Evolutionary conservation across 2,329 filamentous ascomycete species (phyloP).

Genomic region (Colletotrichum kahawae): DNA sequence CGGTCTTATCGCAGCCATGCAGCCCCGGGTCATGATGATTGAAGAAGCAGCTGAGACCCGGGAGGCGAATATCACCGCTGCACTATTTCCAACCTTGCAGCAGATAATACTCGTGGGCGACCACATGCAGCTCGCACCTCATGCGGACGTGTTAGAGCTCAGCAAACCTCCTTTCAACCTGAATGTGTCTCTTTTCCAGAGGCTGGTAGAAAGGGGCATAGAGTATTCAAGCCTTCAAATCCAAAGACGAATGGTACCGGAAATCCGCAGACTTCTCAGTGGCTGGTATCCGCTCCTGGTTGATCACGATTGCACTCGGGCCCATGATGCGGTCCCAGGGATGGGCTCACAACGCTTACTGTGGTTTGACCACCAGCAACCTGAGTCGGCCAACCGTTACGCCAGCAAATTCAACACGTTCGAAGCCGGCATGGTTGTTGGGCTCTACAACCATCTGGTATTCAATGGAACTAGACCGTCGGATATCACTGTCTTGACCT

Average conservation of each 20-base stretch:
- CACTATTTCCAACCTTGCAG: conserved; percentile 54
- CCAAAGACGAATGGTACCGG: conserved; percentile 66
- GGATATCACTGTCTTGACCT: conserved; percentile 82
- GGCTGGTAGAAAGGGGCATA: conserved; percentile 70
- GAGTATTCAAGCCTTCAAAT: conserved; percentile 68
- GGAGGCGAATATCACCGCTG: conserved; percentile 63
- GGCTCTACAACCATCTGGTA: conserved; percentile 74
- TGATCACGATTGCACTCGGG: conserved; percentile 48
- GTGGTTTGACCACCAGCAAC: conserved; percentile 60
- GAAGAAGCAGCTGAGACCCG: conserved; percentile 82
- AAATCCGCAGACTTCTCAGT: conserved; percentile 49
- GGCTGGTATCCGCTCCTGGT: conserved; percentile 49
- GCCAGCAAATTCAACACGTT: conserved; percentile 70
- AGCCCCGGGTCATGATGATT: conserved; percentile 73
- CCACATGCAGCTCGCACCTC: conserved; percentile 78
- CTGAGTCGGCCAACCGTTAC: conserved; percentile 66
- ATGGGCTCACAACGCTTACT: conserved; percentile 37
- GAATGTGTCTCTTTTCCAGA: conserved; percentile 80
- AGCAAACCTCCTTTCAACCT: conserved; percentile 67
- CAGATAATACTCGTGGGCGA: conserved; percentile 72
- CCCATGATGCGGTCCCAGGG: conserved; percentile 43
- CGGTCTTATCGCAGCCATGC: conserved; percentile 67
- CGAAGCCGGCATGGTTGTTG: conserved; percentile 79
- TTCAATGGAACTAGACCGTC: conserved; percentile 64
- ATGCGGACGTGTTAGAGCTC: conserved; percentile 67